Percentiles rank a stretch among this genome's conserved stretches.
Conservation (phyloP, 306 rosid genomes). For the Acmispon strigosus region DNA sequence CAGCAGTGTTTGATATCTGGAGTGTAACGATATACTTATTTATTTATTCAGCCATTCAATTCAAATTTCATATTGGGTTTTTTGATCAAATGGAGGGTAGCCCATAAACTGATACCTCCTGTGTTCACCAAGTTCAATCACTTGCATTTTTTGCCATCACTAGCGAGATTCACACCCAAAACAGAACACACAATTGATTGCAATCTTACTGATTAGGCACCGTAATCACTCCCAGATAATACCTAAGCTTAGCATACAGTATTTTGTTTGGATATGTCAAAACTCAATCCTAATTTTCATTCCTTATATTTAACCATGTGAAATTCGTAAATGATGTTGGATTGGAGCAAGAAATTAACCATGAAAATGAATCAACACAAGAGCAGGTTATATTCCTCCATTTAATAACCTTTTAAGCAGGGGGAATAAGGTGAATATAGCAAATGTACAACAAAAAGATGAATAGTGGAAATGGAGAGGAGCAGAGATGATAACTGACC, state of each 20-base stretch:
- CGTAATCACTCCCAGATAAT: neutral
- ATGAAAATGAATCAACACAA: neutral
- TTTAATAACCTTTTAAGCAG: neutral
- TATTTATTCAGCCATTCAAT: neutral
- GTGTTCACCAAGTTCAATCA: neutral
- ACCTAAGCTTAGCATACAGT: neutral
- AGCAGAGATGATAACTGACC: neutral
- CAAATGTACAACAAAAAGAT: neutral
- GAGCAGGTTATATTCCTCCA: neutral
- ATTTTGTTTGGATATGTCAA: neutral
- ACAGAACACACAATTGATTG: neutral
- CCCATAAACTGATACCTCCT: neutral
- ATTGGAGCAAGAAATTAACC: neutral
- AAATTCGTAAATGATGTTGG: too few species aligned
- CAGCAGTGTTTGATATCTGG: too few species aligned
- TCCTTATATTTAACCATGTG: neutral
- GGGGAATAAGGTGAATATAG: neutral
- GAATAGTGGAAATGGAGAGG: neutral
- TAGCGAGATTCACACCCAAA: neutral
- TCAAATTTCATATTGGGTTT: neutral
- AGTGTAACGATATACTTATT: neutral
- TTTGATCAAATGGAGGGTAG: neutral
- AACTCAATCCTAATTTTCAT: neutral
- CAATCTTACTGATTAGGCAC: neutral
- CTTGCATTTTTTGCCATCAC: neutral